phyloP scores from a whole-genome alignment of 306 rosid genomes.

The Pyrus bretschneideri region DNA sequence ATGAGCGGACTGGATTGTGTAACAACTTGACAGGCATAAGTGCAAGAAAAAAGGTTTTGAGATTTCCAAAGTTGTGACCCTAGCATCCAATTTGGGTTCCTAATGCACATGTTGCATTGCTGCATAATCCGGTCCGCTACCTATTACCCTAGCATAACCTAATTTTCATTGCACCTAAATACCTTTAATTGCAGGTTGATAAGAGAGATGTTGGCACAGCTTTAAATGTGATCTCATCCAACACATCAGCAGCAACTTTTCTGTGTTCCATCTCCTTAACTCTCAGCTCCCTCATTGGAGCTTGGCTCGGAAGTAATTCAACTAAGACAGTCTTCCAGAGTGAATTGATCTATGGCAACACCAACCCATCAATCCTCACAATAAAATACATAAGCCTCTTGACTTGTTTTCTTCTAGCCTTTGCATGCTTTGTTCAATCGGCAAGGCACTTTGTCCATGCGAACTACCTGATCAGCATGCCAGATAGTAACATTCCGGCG shows the following conservation, averaged over 20 bases:
- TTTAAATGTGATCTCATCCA: constrained; percentile 46
- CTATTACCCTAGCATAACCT: too few relatives aligned
- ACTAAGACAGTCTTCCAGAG: constrained; percentile 28
- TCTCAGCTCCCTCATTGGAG: constrained; percentile 62
- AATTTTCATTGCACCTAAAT: not conserved
- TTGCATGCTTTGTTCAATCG: constrained; percentile 65
- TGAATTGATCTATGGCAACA: constrained; percentile 55
- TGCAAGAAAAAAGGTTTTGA: too few relatives aligned
- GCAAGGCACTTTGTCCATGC: constrained; percentile 76
- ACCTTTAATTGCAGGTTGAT: constrained; percentile 31
- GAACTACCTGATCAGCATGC: constrained; percentile 60
- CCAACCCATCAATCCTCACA: constrained; percentile 32
- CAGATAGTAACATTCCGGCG: constrained; percentile 39
- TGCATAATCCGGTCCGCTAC: too few relatives aligned
- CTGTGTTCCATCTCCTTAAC: constrained; percentile 56
- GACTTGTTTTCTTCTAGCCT: constrained; percentile 62
- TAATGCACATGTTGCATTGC: too few relatives aligned
- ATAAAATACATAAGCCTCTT: constrained; percentile 58
- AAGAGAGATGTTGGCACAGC: constrained; percentile 35
- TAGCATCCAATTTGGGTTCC: too few relatives aligned
- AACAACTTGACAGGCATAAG: not conserved
- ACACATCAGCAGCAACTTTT: constrained; percentile 57
- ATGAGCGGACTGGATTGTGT: not conserved
- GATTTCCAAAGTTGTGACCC: too few relatives aligned
- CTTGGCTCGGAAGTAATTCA: constrained; percentile 59